Evolutionary conservation across 208 protist species (phyloP), one percentile per base, ranked within the genome.

Genomic region (Acanthamoeba triangularis): DNA sequence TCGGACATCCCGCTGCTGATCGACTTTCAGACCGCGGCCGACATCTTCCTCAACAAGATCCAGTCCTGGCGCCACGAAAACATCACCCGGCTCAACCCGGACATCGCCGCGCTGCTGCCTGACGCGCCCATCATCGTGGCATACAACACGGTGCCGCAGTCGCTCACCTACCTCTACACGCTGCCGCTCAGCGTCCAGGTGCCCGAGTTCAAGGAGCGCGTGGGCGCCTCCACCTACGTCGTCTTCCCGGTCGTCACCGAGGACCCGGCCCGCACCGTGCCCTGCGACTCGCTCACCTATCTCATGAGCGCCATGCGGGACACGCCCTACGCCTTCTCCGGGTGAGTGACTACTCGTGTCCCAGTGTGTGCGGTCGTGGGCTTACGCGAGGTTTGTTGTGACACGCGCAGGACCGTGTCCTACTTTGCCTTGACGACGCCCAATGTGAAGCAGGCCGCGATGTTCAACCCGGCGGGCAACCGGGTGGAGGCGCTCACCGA

Each of bases 11-110:
- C 85, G 54, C 87, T 93, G 56, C 11, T 93, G 44, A 52, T 93
- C 35, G 87, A 93, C 61, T 78, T 93, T 41, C 65, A 93, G 63
- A 93, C 65, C 16, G 61, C 44, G 5, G 49, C 87, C 20, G 87
- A 93, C 61, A 93, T 93, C 44, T 76, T 76, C 35, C 37, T 93
- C 11, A 93, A 93, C 87, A 93, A 93, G 87, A 93, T 93, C 87
- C 13, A 63, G 28, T 76, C 18, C 18, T 93, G 87, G 87, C 67
- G 65, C 44, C 63, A 93, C n/a, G 20, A 10, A 6, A 72, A 78
- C 23, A 93, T 93, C 56, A 76, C 44, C 35, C 14, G 11, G 8
- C 87, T 93, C 59, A 93, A 93, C 44, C 87, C 52, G 44, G 28
- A 47, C 30, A 28, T 93, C n/a, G 30, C 18, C 28, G 28, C 49